Percentiles rank a stretch among this genome's conserved stretches.
Conservation (phyloP, 2,329 filamentous ascomycete species). For the Cordyceps tenuipes region DNA sequence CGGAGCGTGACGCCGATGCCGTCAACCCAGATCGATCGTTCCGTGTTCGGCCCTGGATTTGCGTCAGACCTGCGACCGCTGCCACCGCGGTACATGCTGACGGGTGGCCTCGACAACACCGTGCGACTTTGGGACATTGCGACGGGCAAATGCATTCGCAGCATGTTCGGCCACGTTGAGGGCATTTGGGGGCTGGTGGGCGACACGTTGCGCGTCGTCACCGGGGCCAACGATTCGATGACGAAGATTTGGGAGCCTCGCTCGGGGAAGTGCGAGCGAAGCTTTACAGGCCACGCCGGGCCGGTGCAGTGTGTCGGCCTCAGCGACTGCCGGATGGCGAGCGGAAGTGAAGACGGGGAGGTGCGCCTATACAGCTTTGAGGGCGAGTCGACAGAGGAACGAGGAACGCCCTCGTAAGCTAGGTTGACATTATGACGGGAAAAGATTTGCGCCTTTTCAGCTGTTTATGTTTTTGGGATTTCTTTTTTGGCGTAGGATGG, state of each 20-base stretch:
- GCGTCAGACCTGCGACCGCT: constrained; percentile 56
- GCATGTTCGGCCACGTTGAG: constrained; percentile 94
- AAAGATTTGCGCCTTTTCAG: constrained; percentile 18
- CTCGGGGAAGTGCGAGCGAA: constrained; percentile 84
- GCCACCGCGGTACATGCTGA: constrained; percentile 86
- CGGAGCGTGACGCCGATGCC: constrained; percentile 34
- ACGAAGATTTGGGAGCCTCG: constrained; percentile 91
- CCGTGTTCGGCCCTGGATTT: constrained; percentile 55
- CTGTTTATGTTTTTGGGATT: background rate
- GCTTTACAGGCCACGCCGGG: constrained; percentile 81
- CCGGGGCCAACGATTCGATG: constrained; percentile 86
- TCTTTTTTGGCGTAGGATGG: background rate
- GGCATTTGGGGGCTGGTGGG: constrained; percentile 90
- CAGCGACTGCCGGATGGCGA: constrained; percentile 82
- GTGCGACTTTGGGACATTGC: constrained; percentile 88
- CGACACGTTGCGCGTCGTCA: constrained; percentile 80
- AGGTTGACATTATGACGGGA: constrained; percentile 22
- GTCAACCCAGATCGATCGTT: constrained; percentile 35
- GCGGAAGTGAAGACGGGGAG: constrained; percentile 88
- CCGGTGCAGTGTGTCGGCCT: constrained; percentile 90
- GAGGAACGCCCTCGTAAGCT: constrained; percentile 40
- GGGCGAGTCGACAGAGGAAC: constrained; percentile 39
- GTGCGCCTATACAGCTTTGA: constrained; percentile 77
- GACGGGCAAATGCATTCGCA: constrained; percentile 74
- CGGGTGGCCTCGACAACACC: constrained; percentile 82